A percentile compares a stretch with the other conserved stretches of the same genome.
Conservation (phyloP, 2,329 filamentous ascomycete species). For the Leptographium lundbergii region DNA sequence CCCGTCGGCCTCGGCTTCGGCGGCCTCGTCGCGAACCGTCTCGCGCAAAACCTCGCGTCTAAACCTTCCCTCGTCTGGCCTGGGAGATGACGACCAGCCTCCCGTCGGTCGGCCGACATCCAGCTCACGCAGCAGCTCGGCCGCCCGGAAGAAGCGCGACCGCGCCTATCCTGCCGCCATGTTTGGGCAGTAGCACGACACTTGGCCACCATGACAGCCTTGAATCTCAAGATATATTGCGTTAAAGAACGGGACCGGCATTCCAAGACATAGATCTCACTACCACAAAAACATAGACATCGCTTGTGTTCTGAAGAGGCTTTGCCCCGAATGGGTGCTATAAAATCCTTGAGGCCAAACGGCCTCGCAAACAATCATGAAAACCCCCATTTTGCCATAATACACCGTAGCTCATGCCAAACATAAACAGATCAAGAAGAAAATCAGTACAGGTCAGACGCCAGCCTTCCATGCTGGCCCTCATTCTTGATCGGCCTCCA, state of each 20-base stretch:
- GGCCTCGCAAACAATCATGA: neutral
- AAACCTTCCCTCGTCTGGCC: constrained; percentile 2
- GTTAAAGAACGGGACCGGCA: neutral
- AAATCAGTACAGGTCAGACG: neutral
- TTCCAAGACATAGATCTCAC: neutral
- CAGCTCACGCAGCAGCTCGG: constrained; percentile 42
- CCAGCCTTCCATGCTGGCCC: neutral
- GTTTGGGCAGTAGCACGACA: constrained; percentile 29
- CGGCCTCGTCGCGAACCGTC: constrained; percentile 8
- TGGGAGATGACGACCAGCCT: neutral
- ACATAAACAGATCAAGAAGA: neutral
- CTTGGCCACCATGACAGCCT: neutral
- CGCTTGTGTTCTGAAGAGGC: no score
- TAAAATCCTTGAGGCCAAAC: neutral
- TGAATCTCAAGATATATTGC: neutral
- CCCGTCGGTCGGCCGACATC: neutral
- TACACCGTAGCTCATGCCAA: neutral
- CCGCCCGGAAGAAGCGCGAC: constrained; percentile 38
- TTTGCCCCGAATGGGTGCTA: neutral
- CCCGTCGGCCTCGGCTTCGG: neutral
- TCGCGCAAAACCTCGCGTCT: constrained; percentile 2
- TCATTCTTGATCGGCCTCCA: constrained; percentile 12
- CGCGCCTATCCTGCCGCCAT: constrained; percentile 50
- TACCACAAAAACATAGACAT: neutral
- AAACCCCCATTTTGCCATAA: neutral